phyloP scores from a whole-genome alignment of 2,329 filamentous ascomycete species.

The Monosporascus sp. region DNA sequence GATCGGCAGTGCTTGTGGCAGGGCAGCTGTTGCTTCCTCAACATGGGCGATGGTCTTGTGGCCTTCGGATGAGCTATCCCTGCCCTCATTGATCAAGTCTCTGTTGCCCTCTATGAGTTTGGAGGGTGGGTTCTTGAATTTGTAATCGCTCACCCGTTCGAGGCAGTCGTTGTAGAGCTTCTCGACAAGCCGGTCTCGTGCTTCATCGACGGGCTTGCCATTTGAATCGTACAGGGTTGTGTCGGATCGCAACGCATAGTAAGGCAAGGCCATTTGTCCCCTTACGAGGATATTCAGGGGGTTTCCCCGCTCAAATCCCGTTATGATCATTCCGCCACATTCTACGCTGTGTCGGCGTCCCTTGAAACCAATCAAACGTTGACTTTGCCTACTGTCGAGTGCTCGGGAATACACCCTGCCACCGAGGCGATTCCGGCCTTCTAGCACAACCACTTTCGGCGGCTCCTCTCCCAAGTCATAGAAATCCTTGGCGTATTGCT shows the following conservation, averaged over 20 bases:
- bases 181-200: slow-evolving; percentile 77
- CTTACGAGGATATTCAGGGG: slow-evolving; percentile 87
- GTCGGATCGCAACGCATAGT: slow-evolving; percentile 72
- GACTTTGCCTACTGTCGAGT: slow-evolving; percentile 53
- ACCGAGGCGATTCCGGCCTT: slow-evolving; percentile 81
- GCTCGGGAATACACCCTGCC: slow-evolving; percentile 86
- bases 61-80: slow-evolving; percentile 67
- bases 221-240: slow-evolving; percentile 87
- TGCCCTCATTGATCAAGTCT: slow-evolving; percentile 73
- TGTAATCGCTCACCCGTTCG: slow-evolving; percentile 85
- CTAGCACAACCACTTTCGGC: slow-evolving; percentile 73
- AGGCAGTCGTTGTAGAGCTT: slow-evolving; percentile 92
- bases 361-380: slow-evolving; percentile 46
- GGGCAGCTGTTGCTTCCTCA: slow-evolving; percentile 63
- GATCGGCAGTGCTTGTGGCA: slow-evolving; percentile 49
- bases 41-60: slow-evolving; percentile 66
- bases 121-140: slow-evolving; percentile 66
- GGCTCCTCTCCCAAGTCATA: slow-evolving; percentile 58
- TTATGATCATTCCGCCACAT: slow-evolving; percentile 97
- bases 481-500: slow-evolving; percentile 69
- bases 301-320: slow-evolving; percentile 92
- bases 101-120: slow-evolving; percentile 77
- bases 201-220: slow-evolving; percentile 70
- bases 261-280: slow-evolving; percentile 81
- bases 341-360: slow-evolving; percentile 73